phyloP scores from a whole-genome alignment of 2,329 filamentous ascomycete genomes.

The Fusarium bulbicola region DNA sequence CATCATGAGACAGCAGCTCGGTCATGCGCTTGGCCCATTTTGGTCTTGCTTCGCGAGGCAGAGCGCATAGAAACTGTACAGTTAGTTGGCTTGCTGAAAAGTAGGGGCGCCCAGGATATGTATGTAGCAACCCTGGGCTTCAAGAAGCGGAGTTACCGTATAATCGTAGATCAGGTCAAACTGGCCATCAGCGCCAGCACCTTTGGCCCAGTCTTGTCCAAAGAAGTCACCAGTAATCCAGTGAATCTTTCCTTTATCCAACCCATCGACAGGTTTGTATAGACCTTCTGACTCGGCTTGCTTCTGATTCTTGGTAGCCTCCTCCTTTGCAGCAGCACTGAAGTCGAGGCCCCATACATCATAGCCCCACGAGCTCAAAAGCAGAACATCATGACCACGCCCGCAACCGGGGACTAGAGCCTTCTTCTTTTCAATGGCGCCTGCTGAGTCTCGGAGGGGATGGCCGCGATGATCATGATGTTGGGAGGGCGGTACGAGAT shows the following conservation, averaged over 20 bases:
- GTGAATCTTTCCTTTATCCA: slow-evolving; percentile 59
- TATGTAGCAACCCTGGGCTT: not conserved
- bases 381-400: slow-evolving; percentile 80
- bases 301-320: slow-evolving; percentile 56
- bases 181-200: slow-evolving; percentile 51
- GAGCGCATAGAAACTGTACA: slow-evolving; percentile 68
- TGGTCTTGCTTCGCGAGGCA: slow-evolving; percentile 62
- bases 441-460: slow-evolving; percentile 35
- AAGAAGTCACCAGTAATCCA: slow-evolving; percentile 76
- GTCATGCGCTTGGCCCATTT: slow-evolving; percentile 64
- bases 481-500: slow-evolving; percentile 54
- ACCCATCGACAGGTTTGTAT: slow-evolving; percentile 53
- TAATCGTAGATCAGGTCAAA: slow-evolving; percentile 76
- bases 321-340: slow-evolving; percentile 57
- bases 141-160: slow-evolving; percentile 55
- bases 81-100: slow-evolving; percentile 22
- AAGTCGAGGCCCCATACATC: slow-evolving; percentile 80
- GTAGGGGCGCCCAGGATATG: not conserved
- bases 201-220: slow-evolving; percentile 62
- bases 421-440: slow-evolving; percentile 40
- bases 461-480: slow-evolving; percentile 45
- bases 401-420: slow-evolving; percentile 86
- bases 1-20: slow-evolving; percentile 58
- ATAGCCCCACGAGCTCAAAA: slow-evolving; percentile 79
- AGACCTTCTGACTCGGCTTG: slow-evolving; percentile 51